Conservation (phyloP, 2,329 filamentous ascomycete genomes). For the Diaporthe longicolla region DNA sequence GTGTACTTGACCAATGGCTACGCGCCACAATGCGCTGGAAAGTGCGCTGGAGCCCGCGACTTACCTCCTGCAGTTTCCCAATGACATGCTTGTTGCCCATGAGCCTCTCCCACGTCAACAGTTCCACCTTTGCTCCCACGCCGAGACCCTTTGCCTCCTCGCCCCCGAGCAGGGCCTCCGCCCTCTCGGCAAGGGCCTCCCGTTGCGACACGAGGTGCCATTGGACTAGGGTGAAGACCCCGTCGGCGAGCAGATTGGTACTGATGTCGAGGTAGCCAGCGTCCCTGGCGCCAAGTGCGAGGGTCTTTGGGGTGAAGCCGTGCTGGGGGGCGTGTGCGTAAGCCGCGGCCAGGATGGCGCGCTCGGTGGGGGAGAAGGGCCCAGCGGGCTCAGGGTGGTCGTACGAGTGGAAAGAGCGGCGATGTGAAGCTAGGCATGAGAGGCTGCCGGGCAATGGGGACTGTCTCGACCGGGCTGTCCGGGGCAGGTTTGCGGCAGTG, state of each 20-base stretch:
- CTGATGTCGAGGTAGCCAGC: constrained; percentile 90
- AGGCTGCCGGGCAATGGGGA: constrained; percentile 37
- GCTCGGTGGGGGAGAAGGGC: constrained; percentile 78
- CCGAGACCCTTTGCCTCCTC: constrained; percentile 54
- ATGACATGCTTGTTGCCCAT: constrained; percentile 81
- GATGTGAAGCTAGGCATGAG: constrained; percentile 10
- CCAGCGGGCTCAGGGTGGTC: constrained; percentile 73
- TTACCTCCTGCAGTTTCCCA: constrained; percentile 87
- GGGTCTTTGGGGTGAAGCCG: constrained; percentile 83
- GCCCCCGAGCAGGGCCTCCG: constrained; percentile 56
- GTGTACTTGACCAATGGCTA: not conserved
- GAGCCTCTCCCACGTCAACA: constrained; percentile 82
- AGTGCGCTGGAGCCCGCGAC: constrained; percentile 46
- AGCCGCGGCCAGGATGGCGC: constrained; percentile 84
- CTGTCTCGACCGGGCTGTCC: constrained; percentile 12
- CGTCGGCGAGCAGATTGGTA: constrained; percentile 83
- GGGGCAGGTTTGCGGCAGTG: not conserved
- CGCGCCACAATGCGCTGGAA: not conserved
- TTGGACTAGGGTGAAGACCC: constrained; percentile 84
- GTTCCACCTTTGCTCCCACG: constrained; percentile 76
- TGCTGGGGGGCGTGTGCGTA: constrained; percentile 82
- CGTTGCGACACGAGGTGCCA: constrained; percentile 82
- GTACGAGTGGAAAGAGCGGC: constrained; percentile 78
- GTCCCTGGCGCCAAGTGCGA: constrained; percentile 85
- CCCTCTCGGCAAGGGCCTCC: constrained; percentile 65